Evolutionary conservation across 306 rosid genomes (phyloP).

Genomic region (Corylus americana): DNA sequence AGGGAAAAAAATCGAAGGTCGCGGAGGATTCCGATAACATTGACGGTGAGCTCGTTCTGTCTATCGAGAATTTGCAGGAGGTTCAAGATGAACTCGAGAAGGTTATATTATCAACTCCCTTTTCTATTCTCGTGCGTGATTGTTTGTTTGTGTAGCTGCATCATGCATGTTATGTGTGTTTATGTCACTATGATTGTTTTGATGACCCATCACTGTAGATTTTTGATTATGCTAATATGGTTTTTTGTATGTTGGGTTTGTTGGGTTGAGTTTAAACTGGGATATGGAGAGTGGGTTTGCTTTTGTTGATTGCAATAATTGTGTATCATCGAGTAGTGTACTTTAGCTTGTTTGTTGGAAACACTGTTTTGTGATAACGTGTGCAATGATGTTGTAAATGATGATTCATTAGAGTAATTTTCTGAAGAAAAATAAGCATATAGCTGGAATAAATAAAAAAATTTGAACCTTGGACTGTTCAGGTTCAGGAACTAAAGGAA

Average conservation of each 20-base stretch:
- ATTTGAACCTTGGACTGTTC: background rate
- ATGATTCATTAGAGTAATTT: background rate
- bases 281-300: background rate
- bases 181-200: background rate
- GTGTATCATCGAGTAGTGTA: background rate
- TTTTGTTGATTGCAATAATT: background rate
- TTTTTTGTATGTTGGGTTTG: background rate
- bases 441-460: background rate
- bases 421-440: background rate
- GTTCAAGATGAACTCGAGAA: conserved; percentile 60
- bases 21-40: conserved; percentile 35
- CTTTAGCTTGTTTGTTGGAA: background rate
- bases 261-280: conserved; percentile 4
- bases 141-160: background rate
- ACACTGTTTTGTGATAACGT: background rate
- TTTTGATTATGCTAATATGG: conserved; percentile 3
- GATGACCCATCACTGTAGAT: background rate
- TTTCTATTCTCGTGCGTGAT: background rate
- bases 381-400: background rate
- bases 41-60: conserved; percentile 38
- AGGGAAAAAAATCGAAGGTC: conserved; percentile 40
- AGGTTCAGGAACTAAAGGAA: background rate
- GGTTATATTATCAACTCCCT: conserved; percentile 25
- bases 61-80: conserved; percentile 60
- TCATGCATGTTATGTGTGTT: background rate